Percentiles rank a stretch among this genome's conserved stretches.
Evolutionary conservation across 495 filamentous ascomycete species (phyloP).

Genomic region (Trypethelium eluteriae): DNA sequence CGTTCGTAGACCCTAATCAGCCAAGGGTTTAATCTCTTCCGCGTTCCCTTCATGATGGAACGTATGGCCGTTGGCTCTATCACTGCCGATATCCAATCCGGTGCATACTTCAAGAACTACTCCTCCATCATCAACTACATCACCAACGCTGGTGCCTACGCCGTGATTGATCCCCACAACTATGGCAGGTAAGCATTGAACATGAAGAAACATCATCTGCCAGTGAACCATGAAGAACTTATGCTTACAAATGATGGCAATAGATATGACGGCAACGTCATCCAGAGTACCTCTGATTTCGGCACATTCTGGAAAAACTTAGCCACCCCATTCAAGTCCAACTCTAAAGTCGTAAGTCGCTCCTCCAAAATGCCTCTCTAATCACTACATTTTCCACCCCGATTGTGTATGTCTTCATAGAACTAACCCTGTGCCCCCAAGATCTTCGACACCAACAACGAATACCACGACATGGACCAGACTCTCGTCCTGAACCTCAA

Average conservation of each 20-base stretch:
- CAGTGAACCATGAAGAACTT: constrained; percentile 18
- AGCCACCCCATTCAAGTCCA: constrained; percentile 51
- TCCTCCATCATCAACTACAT: constrained; percentile 53
- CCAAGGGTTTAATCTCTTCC: constrained; percentile 63
- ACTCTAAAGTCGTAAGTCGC: constrained; percentile 45
- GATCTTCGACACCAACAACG: constrained; percentile 66
- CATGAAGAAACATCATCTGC: too few relatives aligned
- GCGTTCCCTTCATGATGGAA: constrained; percentile 65
- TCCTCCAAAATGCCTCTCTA: not conserved
- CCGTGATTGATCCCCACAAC: constrained; percentile 65
- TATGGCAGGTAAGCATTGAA: constrained; percentile 41
- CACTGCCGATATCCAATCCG: constrained; percentile 34
- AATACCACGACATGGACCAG: constrained; percentile 67
- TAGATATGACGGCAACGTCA: constrained; percentile 57
- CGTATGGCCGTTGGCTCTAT: constrained; percentile 50
- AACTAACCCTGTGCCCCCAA: not conserved
- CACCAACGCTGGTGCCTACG: constrained; percentile 56
- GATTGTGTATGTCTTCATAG: too few relatives aligned
- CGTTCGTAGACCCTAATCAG: constrained; percentile 40
- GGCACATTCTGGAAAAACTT: constrained; percentile 56
- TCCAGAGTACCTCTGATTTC: constrained; percentile 54
- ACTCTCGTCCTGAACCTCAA: constrained; percentile 60
- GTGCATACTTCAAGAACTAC: constrained; percentile 40
- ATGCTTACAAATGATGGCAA: constrained; percentile 47
- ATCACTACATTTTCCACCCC: constrained; percentile 1